Evolutionary conservation across 257 asterid genomes (phyloP), one percentile per base, ranked within the genome.

Genomic region (Solanum corneliomulleri): DNA sequence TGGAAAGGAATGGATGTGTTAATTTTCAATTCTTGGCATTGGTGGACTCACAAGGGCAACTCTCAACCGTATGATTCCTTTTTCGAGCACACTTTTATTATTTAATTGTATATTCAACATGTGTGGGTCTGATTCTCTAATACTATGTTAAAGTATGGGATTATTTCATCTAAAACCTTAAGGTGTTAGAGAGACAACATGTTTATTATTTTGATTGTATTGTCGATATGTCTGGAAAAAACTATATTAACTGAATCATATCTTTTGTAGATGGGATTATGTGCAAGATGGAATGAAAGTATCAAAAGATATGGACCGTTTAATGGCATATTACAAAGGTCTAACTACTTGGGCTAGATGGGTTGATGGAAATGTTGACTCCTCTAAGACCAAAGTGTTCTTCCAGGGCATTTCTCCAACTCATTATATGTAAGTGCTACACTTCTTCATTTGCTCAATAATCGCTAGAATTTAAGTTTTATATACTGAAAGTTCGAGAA

Each of bases 1-100:
- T 95, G 98, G 98, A 87, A 44, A 90, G 97, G 97, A 66, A 95
- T 93, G 98, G 98, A 95, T 86, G 89, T 94, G 94, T 92, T 95
- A 60, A 86, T 95, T 25, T 95, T 95, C 86, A 94, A 95, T 83
- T 74, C 97, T 9, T 95, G 97, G 96, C 98, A 95, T 93, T 95
- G 98, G 98, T 95, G 98, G 98, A 94, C 97, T 81, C 98, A 95
- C 90, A 93, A 90, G 72, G 98, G 98, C 60, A 87, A 74, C 20
- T 89, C 88, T 52, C 96, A 95, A 91, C 84, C 93, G 98, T 95
- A 91, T 5, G 91, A 23, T 18, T 2, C 23, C 60, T 49, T 49
- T 49, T 49, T 49, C 7, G 0, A 49, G 21, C 60, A 5, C 60
- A 49, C 60, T 15, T 49, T 49, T 15, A 49, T 5, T 49, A 15